Evolutionary conservation across 305 asterid genomes (phyloP), one percentile per base, ranked within the genome.

Genomic region (Solanum hybrid): DNA sequence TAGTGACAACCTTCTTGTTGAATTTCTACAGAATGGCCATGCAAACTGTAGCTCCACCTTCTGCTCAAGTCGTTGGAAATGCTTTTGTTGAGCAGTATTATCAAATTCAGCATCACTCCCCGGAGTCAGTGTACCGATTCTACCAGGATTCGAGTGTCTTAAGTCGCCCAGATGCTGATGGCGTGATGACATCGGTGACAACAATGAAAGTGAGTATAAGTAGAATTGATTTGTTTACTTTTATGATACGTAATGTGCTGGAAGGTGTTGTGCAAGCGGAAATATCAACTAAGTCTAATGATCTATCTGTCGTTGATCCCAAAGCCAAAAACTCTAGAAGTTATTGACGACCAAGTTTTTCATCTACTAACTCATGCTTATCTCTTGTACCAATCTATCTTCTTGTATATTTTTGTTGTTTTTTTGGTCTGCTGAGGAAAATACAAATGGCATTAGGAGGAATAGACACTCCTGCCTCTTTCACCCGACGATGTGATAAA

Each of bases 1-100:
- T 77, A 31, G 12, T 80, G 86, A 88, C 17, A n/a, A 10, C 40
- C 66, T n/a, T 79, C 87, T 88, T 35, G 27, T 64, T 35, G 35
- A 88, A 79, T 51, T 88, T 56, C 71, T 78, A 84, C 69, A 89
- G 89, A 93, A 94, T 32, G 98, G 95, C 97, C 88, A 91, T 91
- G 71, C 93, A 91, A 92, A 86, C 94, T 64, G 92, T 93, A 91
- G 91, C 77, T 85, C 93, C 93, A 88, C 72, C 92, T 73, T 91
- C 95, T 93, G 98, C 99, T 42, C 96, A 96, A 92, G 96, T 95
- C 87, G 94, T 97, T 89, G 99, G 98, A 87, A 96, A 97, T 93
- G 99, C 99, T 85, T 97, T 97, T 87, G 99, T 97, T 37, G 98
- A 97, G 94, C 99, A 96, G 91, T 96, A 97, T 93, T 97, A 96